Evolutionary conservation across 2,329 filamentous ascomycete species (phyloP).

Genomic region (Epichloe elymi): DNA sequence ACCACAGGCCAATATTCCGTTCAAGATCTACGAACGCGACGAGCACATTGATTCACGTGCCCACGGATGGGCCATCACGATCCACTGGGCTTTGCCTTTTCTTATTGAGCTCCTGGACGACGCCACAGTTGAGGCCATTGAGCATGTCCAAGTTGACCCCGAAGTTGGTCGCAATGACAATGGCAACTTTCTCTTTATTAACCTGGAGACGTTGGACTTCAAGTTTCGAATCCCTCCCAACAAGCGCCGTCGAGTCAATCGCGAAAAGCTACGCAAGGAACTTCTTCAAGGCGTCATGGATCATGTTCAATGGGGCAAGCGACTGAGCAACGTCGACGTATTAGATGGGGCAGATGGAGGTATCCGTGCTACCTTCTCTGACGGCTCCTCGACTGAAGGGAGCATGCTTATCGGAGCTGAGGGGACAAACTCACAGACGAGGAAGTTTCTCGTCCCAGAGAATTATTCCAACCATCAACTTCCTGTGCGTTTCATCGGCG

Average conservation of each 20-base stretch:
- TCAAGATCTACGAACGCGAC: conserved; percentile 20
- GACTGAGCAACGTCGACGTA: conserved; percentile 15
- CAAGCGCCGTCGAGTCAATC: conserved; percentile 22
- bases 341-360: conserved; percentile 10
- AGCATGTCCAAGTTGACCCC: conserved; percentile 17
- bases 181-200: conserved; percentile 28
- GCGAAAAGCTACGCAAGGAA: conserved; percentile 20
- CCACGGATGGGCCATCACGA: conserved; percentile 46
- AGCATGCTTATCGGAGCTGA: conserved; percentile 27
- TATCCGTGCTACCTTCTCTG: conserved; percentile 17
- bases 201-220: conserved; percentile 23
- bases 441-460: conserved; percentile 20
- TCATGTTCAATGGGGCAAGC: conserved; percentile 20
- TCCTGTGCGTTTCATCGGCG: conserved; percentile 25
- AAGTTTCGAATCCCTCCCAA: conserved; percentile 26
- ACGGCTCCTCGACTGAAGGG: conserved; percentile 20
- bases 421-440: conserved; percentile 24
- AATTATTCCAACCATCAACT: conserved; percentile 20
- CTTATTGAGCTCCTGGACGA: conserved; percentile 14
- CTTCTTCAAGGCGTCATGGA: conserved; percentile 16
- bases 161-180: conserved; percentile 26
- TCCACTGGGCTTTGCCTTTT: conserved; percentile 40
- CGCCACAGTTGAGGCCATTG: conserved; percentile 11
- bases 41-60: conserved; percentile 15
- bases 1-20: conserved; percentile 16